Percentiles rank a stretch among this genome's conserved stretches.
Evolutionary conservation across 768 basidiomycete species (phyloP).

Genomic region (Amanita subjunquillea): DNA sequence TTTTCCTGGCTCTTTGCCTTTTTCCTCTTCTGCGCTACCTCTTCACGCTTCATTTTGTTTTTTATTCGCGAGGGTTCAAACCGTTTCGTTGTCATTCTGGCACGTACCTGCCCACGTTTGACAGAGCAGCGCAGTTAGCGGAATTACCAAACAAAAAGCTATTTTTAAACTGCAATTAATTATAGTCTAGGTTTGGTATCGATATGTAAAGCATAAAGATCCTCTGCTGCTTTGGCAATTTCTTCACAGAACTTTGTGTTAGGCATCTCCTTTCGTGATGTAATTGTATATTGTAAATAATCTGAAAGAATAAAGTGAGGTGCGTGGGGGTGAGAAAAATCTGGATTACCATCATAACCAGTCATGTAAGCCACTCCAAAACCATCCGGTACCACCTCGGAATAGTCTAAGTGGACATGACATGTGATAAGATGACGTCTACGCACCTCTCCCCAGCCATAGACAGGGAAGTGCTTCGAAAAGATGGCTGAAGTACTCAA

Average conservation of each 20-base stretch:
- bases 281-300: constrained; percentile 78
- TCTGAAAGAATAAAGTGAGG: constrained; percentile 29
- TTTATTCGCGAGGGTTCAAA: constrained; percentile 63
- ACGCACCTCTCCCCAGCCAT: constrained; percentile 87
- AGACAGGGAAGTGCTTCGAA: constrained; percentile 73
- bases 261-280: constrained; percentile 78
- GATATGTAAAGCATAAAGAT: constrained; percentile 54
- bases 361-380: constrained; percentile 95
- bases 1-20: constrained; percentile 73
- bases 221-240: constrained; percentile 49
- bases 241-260: constrained; percentile 66
- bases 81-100: constrained; percentile 41
- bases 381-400: constrained; percentile 80
- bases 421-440: not conserved
- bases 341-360: constrained; percentile 58
- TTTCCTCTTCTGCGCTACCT: constrained; percentile 62
- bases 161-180: not conserved
- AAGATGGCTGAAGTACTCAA: constrained; percentile 86
- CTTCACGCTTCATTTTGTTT: constrained; percentile 85
- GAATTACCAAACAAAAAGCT: too few species aligned
- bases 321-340: constrained; percentile 5
- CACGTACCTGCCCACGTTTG: not conserved
- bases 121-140: not conserved
- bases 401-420: not conserved
- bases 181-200: constrained; percentile 7